These are phyloP conservation scores for Exophiala sp. DNA, from an alignment of 2,329 filamentous ascomycete species.

Conservation along the genomic window DNA sequence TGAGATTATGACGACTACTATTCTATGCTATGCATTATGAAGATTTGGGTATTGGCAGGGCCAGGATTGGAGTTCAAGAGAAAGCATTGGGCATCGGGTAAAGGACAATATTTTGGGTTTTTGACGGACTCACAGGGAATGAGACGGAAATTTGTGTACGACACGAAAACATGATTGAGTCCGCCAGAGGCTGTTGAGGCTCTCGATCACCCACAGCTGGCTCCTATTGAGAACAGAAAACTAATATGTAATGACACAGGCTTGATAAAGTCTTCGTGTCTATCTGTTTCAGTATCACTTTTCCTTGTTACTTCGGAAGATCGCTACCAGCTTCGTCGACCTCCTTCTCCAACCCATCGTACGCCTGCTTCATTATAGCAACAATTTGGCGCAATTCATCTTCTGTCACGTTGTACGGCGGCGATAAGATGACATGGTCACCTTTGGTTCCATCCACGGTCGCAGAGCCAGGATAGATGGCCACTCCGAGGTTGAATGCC, in stretches of 20 bases:
- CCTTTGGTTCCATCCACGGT: slow-evolving; percentile 50
- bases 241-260: neutral
- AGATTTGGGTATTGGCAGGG: slow-evolving; percentile 5
- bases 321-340: slow-evolving; percentile 7
- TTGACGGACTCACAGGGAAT: neutral
- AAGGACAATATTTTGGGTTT: too few relatives aligned
- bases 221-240: neutral
- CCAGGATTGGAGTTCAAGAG: slow-evolving; percentile 4
- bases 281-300: neutral
- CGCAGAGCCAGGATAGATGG: slow-evolving; percentile 52
- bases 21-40: slow-evolving; percentile 24
- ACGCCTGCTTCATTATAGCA: slow-evolving; percentile 44
- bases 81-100: too few relatives aligned
- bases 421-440: slow-evolving; percentile 54
- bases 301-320: neutral
- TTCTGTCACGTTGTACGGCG: slow-evolving; percentile 51
- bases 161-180: too few relatives aligned
- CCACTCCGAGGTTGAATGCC: slow-evolving; percentile 40
- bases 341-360: slow-evolving; percentile 19
- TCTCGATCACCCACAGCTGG: too few relatives aligned
- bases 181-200: too few relatives aligned
- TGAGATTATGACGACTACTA: slow-evolving; percentile 1
- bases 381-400: slow-evolving; percentile 50
- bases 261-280: neutral
- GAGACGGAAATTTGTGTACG: too few relatives aligned